phyloP scores from a whole-genome alignment of 306 rosid species.

The Ormosia semicastrata region DNA sequence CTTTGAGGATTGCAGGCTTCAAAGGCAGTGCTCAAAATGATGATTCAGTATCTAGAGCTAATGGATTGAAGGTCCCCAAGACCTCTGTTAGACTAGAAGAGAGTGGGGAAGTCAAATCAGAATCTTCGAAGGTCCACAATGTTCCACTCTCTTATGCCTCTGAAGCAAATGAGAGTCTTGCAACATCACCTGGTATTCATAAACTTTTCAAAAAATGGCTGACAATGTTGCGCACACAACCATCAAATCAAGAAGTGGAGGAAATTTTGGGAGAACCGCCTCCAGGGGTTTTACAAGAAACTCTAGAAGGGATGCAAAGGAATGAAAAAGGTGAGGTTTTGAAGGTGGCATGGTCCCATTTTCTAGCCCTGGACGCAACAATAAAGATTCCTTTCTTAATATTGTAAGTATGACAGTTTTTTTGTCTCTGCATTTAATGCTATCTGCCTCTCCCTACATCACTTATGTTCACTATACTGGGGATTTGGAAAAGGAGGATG shows the following conservation, averaged over 20 bases:
- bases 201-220: constrained; percentile 74
- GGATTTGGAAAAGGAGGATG: background rate
- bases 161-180: constrained; percentile 52
- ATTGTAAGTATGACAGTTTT: constrained; percentile 63
- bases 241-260: constrained; percentile 54
- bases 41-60: constrained; percentile 56
- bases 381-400: constrained; percentile 75
- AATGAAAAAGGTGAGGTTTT: constrained; percentile 47
- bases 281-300: constrained; percentile 41
- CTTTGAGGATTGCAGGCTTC: constrained; percentile 71
- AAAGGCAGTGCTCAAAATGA: constrained; percentile 63
- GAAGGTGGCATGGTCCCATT: constrained; percentile 60
- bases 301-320: constrained; percentile 29
- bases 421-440: constrained; percentile 9
- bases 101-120: constrained; percentile 48
- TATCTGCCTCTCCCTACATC: background rate
- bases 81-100: constrained; percentile 71
- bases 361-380: constrained; percentile 62
- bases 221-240: constrained; percentile 62
- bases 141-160: constrained; percentile 75
- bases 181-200: constrained; percentile 64
- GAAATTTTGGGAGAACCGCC: constrained; percentile 50
- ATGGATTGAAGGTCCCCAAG: constrained; percentile 58
- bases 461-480: background rate
- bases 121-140: constrained; percentile 61